These are phyloP conservation scores for Diaporthe caulivora DNA, from an alignment of 2,329 filamentous ascomycete species.

Conservation along the genomic window DNA sequence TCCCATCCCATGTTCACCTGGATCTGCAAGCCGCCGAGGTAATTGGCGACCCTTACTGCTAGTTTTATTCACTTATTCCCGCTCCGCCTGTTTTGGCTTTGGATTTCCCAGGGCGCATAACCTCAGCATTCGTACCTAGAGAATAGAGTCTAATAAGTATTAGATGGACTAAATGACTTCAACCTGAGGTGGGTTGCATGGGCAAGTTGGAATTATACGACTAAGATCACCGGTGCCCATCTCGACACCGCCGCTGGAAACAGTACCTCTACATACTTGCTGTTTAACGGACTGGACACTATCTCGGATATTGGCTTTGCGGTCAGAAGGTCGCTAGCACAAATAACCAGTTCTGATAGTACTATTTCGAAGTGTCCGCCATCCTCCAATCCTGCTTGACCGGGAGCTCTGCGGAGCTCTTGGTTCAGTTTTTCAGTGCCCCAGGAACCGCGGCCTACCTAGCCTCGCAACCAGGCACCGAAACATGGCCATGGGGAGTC, in stretches of 20 bases:
- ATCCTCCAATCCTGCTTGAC: slow-evolving; percentile 56
- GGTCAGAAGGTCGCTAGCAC: slow-evolving; percentile 66
- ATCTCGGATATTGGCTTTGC: slow-evolving; percentile 70
- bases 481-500: slow-evolving; percentile 63
- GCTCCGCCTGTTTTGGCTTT: not conserved
- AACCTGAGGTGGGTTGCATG: slow-evolving; percentile 70
- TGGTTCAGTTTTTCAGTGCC: slow-evolving; percentile 67
- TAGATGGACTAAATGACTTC: slow-evolving; percentile 67
- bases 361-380: slow-evolving; percentile 67
- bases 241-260: slow-evolving; percentile 18
- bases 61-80: not conserved
- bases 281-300: slow-evolving; percentile 74
- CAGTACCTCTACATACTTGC: slow-evolving; percentile 61
- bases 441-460: slow-evolving; percentile 65
- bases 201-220: slow-evolving; percentile 72
- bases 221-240: slow-evolving; percentile 55
- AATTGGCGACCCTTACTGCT: slow-evolving; percentile 61
- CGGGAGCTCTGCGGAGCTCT: slow-evolving; percentile 52
- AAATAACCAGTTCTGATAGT: slow-evolving; percentile 74
- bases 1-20: slow-evolving; percentile 71
- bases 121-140: not conserved
- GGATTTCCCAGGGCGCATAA: not conserved
- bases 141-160: not conserved
- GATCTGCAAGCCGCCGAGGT: slow-evolving; percentile 66
- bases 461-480: slow-evolving; percentile 60